A percentile compares a stretch with the other conserved stretches of the same genome.
Conservation (phyloP, 495 filamentous ascomycete genomes). For the Friedmanniomyces endolithicus region DNA sequence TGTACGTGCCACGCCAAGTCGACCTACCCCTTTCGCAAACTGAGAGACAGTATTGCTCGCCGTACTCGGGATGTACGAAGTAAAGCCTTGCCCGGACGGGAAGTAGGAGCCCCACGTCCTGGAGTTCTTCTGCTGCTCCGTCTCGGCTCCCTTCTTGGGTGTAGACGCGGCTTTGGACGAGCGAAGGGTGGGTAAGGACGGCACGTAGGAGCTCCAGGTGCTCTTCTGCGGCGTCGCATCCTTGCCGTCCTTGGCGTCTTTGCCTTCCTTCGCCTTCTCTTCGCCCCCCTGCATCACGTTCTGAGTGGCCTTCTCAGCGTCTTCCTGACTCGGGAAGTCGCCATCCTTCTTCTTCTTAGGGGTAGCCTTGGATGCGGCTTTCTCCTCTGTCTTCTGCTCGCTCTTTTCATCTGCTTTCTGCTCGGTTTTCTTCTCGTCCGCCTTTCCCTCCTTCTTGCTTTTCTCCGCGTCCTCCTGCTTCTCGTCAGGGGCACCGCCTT, state of each 20-base stretch:
- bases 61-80: conserved; percentile 23
- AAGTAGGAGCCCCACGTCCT: conserved; percentile 29
- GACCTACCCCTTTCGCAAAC: conserved; percentile 14
- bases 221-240: conserved; percentile 8
- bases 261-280: conserved; percentile 2
- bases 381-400: conserved; percentile 4
- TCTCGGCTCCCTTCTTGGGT: conserved; percentile 18
- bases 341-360: conserved; percentile 13
- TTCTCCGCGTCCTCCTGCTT: conserved; percentile 10
- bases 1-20: not conserved
- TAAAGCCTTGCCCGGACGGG: conserved; percentile 28
- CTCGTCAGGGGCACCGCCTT: conserved; percentile 1
- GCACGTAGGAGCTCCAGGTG: conserved; percentile 21
- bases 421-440: not conserved
- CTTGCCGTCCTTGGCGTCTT: conserved; percentile 2
- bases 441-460: conserved; percentile 4
- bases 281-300: conserved; percentile 3
- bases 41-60: conserved; percentile 19
- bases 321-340: conserved; percentile 17
- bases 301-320: conserved; percentile 18
- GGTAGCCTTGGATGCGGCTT: conserved; percentile 3
- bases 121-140: conserved; percentile 23
- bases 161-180: conserved; percentile 5
- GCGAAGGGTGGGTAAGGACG: conserved; percentile 4
- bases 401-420: not conserved